Evolutionary conservation across 129 eudicot genomes (phyloP).

Genomic region (Arctium minus): DNA sequence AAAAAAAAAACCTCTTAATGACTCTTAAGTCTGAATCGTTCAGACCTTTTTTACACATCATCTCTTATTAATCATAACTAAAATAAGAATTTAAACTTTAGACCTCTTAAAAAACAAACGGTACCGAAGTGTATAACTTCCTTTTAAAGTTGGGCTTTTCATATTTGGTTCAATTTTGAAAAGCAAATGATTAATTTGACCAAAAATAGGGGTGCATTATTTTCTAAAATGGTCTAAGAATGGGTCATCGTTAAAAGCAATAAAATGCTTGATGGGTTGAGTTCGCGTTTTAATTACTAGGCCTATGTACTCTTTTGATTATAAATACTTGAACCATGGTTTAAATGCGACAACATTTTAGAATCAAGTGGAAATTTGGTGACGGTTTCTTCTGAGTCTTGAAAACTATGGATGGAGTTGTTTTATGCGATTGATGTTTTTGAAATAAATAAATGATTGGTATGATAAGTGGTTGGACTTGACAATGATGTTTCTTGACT

Average conservation of each 20-base stretch:
- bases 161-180: too few relatives aligned
- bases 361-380: neutral
- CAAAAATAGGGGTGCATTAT: neutral
- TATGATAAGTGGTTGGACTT: neutral
- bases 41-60: too few relatives aligned
- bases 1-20: too few relatives aligned
- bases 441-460: too few relatives aligned
- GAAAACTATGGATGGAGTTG: neutral
- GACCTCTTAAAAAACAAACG: too few relatives aligned
- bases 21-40: too few relatives aligned
- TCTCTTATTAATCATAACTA: too few relatives aligned
- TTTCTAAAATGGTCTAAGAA: too few relatives aligned
- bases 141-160: neutral
- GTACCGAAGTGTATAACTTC: neutral
- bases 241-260: neutral
- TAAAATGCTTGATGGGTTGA: neutral
- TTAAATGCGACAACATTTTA: too few relatives aligned
- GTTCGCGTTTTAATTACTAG: neutral
- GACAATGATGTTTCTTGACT: neutral
- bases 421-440: too few relatives aligned
- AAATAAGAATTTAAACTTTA: too few relatives aligned
- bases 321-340: neutral
- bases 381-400: neutral
- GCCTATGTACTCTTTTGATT: neutral
- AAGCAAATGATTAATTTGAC: neutral